These are phyloP conservation scores for Chlamydomonas reinhardtii DNA, from an alignment of 163 green algal genomes.

Conservation along the genomic window DNA sequence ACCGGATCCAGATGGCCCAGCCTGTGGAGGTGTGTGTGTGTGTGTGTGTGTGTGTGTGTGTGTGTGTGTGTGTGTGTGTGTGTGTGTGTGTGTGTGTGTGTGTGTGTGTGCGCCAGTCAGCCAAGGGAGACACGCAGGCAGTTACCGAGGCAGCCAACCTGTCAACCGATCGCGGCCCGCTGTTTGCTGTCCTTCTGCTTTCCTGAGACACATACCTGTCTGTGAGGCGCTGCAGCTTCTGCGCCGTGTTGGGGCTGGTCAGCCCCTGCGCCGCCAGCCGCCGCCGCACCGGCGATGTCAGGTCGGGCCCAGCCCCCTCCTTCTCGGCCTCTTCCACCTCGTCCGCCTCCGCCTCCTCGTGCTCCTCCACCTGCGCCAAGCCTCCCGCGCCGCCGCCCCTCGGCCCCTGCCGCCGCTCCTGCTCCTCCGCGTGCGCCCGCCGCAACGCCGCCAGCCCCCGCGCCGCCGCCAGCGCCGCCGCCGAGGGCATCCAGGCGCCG, in stretches of 20 bases:
- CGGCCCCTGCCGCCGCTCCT: not conserved
- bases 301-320: not conserved
- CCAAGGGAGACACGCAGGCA: too few species aligned
- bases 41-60: too few species aligned
- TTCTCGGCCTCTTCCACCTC: not conserved
- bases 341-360: not conserved
- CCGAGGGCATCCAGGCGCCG: constrained; percentile 2
- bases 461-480: not conserved
- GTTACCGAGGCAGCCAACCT: too few species aligned
- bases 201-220: constrained; percentile 13
- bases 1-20: constrained; percentile 3
- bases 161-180: too few species aligned
- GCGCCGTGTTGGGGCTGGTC: constrained; percentile 10
- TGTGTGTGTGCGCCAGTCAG: too few species aligned
- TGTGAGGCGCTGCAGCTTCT: constrained; percentile 2
- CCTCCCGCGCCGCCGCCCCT: not conserved
- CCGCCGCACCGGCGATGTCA: constrained; percentile 15
- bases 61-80: too few species aligned
- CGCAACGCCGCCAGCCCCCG: constrained; percentile 15
- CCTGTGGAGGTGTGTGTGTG: not conserved
- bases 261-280: constrained; percentile 31
- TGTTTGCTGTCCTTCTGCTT: too few species aligned
- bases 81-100: too few species aligned
- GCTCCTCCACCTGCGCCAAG: not conserved
- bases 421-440: not conserved